Conservation (phyloP, 768 basidiomycete species). For the Galerina marginata region DNA sequence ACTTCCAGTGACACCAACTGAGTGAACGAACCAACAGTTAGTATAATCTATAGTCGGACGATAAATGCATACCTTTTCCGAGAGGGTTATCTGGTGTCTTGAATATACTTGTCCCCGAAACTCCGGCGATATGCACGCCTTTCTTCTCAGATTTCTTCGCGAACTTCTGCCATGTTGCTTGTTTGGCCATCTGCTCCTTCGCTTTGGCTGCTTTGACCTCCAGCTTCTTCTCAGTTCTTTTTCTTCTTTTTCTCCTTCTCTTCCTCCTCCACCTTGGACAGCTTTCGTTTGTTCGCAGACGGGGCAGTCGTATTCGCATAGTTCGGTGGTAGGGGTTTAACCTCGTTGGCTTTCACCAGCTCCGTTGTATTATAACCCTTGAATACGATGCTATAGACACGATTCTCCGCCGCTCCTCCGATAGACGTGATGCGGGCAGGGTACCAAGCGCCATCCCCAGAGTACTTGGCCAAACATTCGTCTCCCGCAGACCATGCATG, state of each 20-base stretch:
- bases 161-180: conserved; percentile 93
- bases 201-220: conserved; percentile 85
- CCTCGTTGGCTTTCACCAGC: conserved; percentile 71
- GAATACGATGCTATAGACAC: conserved; percentile 89
- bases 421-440: conserved; percentile 87
- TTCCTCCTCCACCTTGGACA: conserved; percentile 81
- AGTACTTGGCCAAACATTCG: conserved; percentile 87
- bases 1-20: conserved; percentile 91
- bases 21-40: conserved; percentile 17
- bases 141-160: conserved; percentile 95
- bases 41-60: conserved; percentile 12
- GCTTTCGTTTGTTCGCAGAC: conserved; percentile 74
- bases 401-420: conserved; percentile 80
- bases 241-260: conserved; percentile 91
- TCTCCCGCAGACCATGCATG: conserved; percentile 80
- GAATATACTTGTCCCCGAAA: conserved; percentile 90
- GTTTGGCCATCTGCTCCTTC: conserved; percentile 84
- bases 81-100: conserved; percentile 93
- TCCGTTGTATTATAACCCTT: conserved; percentile 93
- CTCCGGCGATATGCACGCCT: conserved; percentile 88
- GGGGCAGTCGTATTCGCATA: conserved; percentile 48
- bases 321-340: conserved; percentile 72
- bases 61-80: conserved; percentile 66
- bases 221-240: conserved; percentile 93
- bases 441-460: conserved; percentile 84